A percentile compares a stretch with the other conserved stretches of the same genome.
Evolutionary conservation across 768 basidiomycete genomes (phyloP).

Genomic region (Auricularia heimuer): DNA sequence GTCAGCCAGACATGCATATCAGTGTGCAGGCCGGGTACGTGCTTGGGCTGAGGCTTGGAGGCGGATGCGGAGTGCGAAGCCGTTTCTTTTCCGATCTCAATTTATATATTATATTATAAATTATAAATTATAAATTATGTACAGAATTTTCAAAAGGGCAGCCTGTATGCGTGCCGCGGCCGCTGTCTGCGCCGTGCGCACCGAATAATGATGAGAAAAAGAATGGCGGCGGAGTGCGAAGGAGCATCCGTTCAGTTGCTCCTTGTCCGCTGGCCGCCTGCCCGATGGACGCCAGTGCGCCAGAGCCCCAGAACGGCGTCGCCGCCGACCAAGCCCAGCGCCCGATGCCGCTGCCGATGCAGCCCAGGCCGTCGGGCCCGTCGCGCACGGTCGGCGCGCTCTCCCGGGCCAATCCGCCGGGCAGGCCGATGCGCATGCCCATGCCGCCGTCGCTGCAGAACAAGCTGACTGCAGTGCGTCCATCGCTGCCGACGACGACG

Average conservation of each 20-base stretch:
- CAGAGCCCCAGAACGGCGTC: conserved; percentile 12
- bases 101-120: too few relatives aligned
- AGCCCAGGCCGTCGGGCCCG: background rate
- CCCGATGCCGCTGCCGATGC: background rate
- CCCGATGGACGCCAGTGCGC: conserved; percentile 10
- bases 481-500: background rate
- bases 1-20: too few relatives aligned
- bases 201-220: background rate
- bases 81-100: too few relatives aligned
- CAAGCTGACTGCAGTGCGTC: conserved; percentile 82
- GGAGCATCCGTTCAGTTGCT: background rate
- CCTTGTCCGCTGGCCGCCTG: conserved; percentile 4
- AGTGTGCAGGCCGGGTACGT: too few relatives aligned
- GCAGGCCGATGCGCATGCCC: conserved; percentile 62
- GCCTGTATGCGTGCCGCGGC: too few relatives aligned
- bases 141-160: too few relatives aligned
- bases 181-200: too few relatives aligned
- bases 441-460: conserved; percentile 87
- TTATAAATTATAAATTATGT: too few relatives aligned
- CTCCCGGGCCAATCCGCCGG: conserved; percentile 35
- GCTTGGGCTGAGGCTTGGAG: too few relatives aligned
- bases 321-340: conserved; percentile 13
- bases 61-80: too few relatives aligned
- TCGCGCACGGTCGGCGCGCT: conserved; percentile 7
- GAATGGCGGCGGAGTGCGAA: conserved; percentile 2